Evolutionary conservation across 1,139 yeast species (phyloP), one percentile per base, ranked within the genome.

Genomic region (Diutina neorugosa): DNA sequence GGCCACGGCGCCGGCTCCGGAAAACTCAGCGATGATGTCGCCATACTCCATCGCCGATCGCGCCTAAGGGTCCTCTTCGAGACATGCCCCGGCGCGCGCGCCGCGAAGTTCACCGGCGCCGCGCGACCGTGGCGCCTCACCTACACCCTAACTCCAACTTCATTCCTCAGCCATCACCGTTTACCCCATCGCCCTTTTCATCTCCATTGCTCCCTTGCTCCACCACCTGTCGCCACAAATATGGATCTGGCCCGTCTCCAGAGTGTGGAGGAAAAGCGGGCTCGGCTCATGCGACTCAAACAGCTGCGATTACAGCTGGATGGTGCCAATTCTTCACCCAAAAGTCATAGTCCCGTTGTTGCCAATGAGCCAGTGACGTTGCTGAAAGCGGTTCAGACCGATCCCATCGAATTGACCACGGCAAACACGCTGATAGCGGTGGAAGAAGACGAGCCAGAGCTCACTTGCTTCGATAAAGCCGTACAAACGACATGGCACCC

Each of bases 21-120:
- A n/a, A 16, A 46, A 46, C 37, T 46, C 50, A 18, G 27, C 27
- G 40, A 46, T 46, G 50, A 46, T 46, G 21, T 46, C 50, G 27
- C 27, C 50, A 18, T 21, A 46, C 23, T 46, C 50, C 50, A 46
- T 46, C 37, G 21, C 27, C 14, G 37, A 11, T 9, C 37, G n/a
- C 37, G 37, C 37, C 37, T 4, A 31, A 31, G 37, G 9, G 16
- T 4, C 43, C 20, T 37, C 14, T 40, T 16, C 2, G n/a, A 16
- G 20, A 11, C 19, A 16, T 18, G 20, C 43, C 5, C 37, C 37
- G 37, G 37, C 37, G 37, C 37, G 37, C 37, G 37, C 37, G 37
- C 37, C 12, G 37, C 37, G 5, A 8, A 6, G 12, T 3, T n/a
- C 5, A 31, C 37, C 37, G n/a, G 37, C 37, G 37, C 37, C 37